Base-by-base conservation (phyloP, 2,329 filamentous ascomycete species). In the Clonostachys byssicola region DNA sequence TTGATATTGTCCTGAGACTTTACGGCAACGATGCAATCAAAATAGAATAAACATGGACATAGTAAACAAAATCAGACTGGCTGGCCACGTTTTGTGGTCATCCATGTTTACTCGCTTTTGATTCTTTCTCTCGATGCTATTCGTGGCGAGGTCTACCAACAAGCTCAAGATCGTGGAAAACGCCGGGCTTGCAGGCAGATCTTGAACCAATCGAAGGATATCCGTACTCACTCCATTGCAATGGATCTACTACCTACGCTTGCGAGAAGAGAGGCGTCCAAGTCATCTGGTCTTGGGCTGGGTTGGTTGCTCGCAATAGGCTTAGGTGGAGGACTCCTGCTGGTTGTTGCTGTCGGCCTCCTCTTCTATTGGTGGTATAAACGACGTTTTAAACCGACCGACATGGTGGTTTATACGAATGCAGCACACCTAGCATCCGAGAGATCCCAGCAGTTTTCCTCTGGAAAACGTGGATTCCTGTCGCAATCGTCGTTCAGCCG, bases 271-370 rank as follows among this genome's bases (percentile, higher is more conserved):
- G 30, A 50, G 17, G 16, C 36, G 23, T 30, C 23, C 23, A 30
- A 30, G 23, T 30, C 23, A 30, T 10, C 23, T 30, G 56, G 56
- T 8, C 51, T 70, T 35, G 59, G 61, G 9, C 48, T 71, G 12
- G 64, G 64, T n/a, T 66, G 63, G 59, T 51, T 73, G 14, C 61
- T 78, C 34, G 66, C 66, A 46, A 72, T 80, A 46, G 70, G 70
- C 12, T 52, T 81, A 23, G 68, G 68, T 34, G 74, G 74, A n/a
- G 71, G 72, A 14, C 54, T 73, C 3, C 46, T 77, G 7, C 49
- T 79, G 13, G 74, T 75, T 55, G 59, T 67, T 3, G 60, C 54
- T 8, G 48, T 77, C 7, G 72, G 71, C 1, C 59, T 73, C 23
- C 48, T 77, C 20, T 66, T 75, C 42, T 55, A 73, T 6, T 71